These are phyloP conservation scores for Acorus gramineus DNA, from an alignment of 106 monocot genomes.

Conservation along the genomic window DNA sequence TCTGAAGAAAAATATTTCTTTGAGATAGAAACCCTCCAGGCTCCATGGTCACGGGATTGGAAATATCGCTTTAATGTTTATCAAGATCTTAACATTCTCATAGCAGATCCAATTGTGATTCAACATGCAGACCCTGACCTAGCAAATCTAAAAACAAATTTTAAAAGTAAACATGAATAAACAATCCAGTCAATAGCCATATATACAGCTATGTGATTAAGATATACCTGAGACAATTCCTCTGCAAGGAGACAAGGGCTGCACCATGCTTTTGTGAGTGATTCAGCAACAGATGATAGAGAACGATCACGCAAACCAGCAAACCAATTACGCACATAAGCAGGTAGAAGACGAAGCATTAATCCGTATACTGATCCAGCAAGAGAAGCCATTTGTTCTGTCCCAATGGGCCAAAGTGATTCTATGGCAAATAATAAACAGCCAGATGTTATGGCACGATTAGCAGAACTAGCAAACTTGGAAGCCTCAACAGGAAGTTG, in stretches of 20 bases:
- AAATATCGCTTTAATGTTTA: too few relatives aligned
- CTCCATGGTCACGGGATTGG: too few relatives aligned
- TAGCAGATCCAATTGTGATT: too few relatives aligned
- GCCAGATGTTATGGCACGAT: constrained; percentile 36
- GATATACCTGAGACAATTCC: constrained; percentile 81
- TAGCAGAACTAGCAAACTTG: constrained; percentile 68
- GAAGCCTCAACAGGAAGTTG: constrained; percentile 56
- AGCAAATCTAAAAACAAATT: too few relatives aligned
- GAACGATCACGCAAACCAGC: constrained; percentile 74
- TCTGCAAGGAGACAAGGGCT: constrained; percentile 79
- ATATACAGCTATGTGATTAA: background rate
- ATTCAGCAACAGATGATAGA: constrained; percentile 58
- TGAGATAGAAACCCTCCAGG: too few relatives aligned
- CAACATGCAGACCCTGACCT: too few relatives aligned
- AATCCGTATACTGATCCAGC: constrained; percentile 86
- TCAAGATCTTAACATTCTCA: too few relatives aligned
- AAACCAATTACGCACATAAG: constrained; percentile 95
- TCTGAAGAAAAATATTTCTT: too few relatives aligned
- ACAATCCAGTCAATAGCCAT: background rate
- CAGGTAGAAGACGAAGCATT: constrained; percentile 79
- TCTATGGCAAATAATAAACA: constrained; percentile 43
- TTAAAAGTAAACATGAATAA: background rate
- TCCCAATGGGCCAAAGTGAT: constrained; percentile 67
- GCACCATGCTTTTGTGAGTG: constrained; percentile 82
- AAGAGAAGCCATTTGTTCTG: constrained; percentile 66